Conservation (phyloP, 1,284 basidiomycete genomes). For the Puccinia coronata region DNA sequence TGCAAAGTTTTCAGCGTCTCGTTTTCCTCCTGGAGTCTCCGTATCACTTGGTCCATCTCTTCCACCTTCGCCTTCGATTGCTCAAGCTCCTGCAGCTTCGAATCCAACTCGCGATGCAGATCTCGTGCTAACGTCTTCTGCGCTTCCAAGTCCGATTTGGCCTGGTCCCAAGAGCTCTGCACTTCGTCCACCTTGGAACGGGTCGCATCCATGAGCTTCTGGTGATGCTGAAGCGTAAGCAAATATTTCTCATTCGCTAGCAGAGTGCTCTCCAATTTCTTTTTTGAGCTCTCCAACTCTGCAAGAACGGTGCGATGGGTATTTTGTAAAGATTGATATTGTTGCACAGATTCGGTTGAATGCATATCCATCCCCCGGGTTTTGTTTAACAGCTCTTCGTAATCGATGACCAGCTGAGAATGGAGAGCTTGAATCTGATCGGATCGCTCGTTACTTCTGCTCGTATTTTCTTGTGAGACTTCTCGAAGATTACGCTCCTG, state of each 20-base stretch:
- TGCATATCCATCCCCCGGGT: conserved; percentile 68
- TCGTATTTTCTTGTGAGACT: conserved; percentile 75
- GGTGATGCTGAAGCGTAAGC: conserved; percentile 79
- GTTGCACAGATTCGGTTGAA: conserved; percentile 76
- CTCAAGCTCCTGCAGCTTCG: conserved; percentile 71
- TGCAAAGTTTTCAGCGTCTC: conserved; percentile 22
- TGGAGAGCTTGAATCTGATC: conserved; percentile 80
- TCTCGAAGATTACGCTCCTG: conserved; percentile 62
- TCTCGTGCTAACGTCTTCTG: conserved; percentile 76
- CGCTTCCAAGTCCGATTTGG: conserved; percentile 68
- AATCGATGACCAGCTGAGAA: conserved; percentile 69
- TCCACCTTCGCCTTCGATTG: conserved; percentile 62
- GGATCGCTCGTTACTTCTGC: conserved; percentile 77
- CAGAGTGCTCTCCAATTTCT: conserved; percentile 72
- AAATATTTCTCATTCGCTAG: conserved; percentile 77
- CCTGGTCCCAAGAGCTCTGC: conserved; percentile 71
- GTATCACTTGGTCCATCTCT: conserved; percentile 61
- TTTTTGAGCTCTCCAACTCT: conserved; percentile 70
- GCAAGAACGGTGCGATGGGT: conserved; percentile 74
- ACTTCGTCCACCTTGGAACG: conserved; percentile 78
- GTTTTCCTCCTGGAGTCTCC: conserved; percentile 10
- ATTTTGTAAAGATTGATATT: conserved; percentile 74
- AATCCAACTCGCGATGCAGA: conserved; percentile 74
- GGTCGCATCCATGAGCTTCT: conserved; percentile 73
- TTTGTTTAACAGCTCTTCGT: conserved; percentile 72